Evolutionary conservation across 1,284 basidiomycete genomes (phyloP), one percentile per base, ranked within the genome.

Genomic region (Megacollybia platyphylla): DNA sequence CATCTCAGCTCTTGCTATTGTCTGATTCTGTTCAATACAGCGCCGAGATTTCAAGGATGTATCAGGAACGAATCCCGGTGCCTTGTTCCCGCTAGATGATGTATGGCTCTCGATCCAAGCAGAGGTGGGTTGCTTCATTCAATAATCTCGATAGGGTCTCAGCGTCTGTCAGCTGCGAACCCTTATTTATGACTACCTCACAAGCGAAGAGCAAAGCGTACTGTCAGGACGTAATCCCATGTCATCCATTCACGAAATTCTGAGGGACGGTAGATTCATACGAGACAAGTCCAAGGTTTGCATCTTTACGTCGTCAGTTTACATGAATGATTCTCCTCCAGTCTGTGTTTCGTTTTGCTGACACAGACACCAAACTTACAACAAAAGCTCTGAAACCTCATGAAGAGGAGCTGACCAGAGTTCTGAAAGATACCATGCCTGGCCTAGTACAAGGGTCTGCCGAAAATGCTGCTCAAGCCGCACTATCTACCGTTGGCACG

Each of bases 31-130:
- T 34, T 7, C 26, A 28, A 20, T 39, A n/a, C 51, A 93, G 89
- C 71, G 91, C 49, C 76, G 85, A 50, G 85, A 89, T 53, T 93
- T 89, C 61, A 91, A 78, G 56, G 89, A 93, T 56, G 73, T 79
- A 2, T 81, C 83, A 6, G 81, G 83, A 6, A 69, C 78, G 8
- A 87, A 83, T 58, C 76, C 73, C 11, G 79, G 79, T 11, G 62
- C 70, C 36, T 58, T 83, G 17, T 92, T 93, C 51, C 84, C 90
- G 1, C 63, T 97, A 26, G 67, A 81, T 28, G 93, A 97, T 53
- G 73, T 96, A n/a, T 97, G 92, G 91, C 70, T 76, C 47, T 81
- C 91, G 4, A 74, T 99, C 27, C 90, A 97, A 57, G 71, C 79
- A 20, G 94, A 98, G 73, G 89, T 91, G 46, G 38, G 60, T 47